These are phyloP conservation scores for Sungouiella blattae DNA, from an alignment of 805 yeast genomes.

Conservation along the genomic window DNA sequence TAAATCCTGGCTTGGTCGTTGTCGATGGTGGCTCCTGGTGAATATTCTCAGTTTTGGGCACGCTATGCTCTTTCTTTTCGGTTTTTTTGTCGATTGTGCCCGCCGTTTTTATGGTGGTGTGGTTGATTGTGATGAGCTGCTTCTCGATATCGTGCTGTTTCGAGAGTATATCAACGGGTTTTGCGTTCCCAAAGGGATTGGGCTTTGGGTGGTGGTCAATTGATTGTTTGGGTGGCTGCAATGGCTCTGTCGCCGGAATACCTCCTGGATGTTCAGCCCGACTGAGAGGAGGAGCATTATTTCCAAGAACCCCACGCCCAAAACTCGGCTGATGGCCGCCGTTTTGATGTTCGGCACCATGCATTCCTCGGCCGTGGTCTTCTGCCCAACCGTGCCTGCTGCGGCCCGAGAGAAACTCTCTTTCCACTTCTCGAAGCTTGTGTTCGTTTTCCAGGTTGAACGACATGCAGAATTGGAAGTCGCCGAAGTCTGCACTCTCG, in stretches of 20 bases:
- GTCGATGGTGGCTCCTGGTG: not conserved
- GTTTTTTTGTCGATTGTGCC: conserved; percentile 12
- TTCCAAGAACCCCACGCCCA: not conserved
- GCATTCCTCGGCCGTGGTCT: conserved; percentile 2
- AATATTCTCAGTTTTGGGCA: not conserved
- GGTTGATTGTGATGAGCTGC: conserved; percentile 27
- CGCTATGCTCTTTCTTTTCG: conserved; percentile 7
- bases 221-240: conserved; percentile 1
- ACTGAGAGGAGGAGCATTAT: conserved; percentile 1
- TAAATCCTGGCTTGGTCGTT: not conserved
- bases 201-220: conserved; percentile 13
- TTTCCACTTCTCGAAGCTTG: conserved; percentile 29
- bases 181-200: conserved; percentile 82
- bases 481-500: conserved; percentile 38
- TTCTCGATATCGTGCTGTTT: conserved; percentile 60
- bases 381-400: conserved; percentile 3
- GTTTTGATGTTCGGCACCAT: conserved; percentile 3
- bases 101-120: conserved; percentile 30
- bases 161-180: conserved; percentile 75
- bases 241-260: no score
- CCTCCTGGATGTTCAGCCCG: not conserved
- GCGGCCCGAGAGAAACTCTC: conserved; percentile 25
- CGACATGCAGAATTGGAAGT: conserved; percentile 37
- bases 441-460: conserved; percentile 35
- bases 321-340: no score